phyloP scores from a whole-genome alignment of 805 yeast species.

The Zygotorulaspora chibaensis region DNA sequence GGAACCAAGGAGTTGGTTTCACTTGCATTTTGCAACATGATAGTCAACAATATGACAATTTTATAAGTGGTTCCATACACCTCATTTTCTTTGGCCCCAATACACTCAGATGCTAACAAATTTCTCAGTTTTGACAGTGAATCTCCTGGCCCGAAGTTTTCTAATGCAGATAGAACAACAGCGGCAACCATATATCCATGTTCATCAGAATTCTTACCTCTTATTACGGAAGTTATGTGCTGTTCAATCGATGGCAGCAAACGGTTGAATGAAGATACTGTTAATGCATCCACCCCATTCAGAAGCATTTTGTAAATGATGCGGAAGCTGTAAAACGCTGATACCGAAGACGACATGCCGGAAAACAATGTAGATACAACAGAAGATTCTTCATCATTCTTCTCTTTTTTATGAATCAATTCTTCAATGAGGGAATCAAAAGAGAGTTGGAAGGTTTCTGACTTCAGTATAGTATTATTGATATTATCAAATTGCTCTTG shows the following conservation, averaged over 20 bases:
- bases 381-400: background rate
- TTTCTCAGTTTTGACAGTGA: conserved; percentile 53
- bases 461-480: conserved; percentile 20
- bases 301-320: conserved; percentile 33
- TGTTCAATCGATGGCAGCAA: conserved; percentile 28
- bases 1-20: conserved; percentile 36
- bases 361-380: background rate
- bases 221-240: conserved; percentile 34
- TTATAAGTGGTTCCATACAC: conserved; percentile 43
- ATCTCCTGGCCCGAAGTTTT: conserved; percentile 36
- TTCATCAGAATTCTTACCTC: conserved; percentile 34
- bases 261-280: conserved; percentile 25
- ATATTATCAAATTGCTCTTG: conserved; percentile 17
- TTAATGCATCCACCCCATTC: conserved; percentile 30
- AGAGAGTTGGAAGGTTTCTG: conserved; percentile 10
- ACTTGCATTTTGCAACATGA: conserved; percentile 34
- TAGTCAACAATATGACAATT: conserved; percentile 46
- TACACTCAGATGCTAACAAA: conserved; percentile 57
- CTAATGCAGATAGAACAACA: conserved; percentile 33
- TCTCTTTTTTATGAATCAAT: conserved; percentile 1
- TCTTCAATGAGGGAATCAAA: conserved; percentile 6
- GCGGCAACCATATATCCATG: conserved; percentile 30
- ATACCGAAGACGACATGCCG: conserved; percentile 2
- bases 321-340: conserved; percentile 35
- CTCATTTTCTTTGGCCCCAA: conserved; percentile 47